Percentiles rank a stretch among this genome's conserved stretches.
Conservation (phyloP, 495 filamentous ascomycete genomes). For the Penicillium maclennaniae region DNA sequence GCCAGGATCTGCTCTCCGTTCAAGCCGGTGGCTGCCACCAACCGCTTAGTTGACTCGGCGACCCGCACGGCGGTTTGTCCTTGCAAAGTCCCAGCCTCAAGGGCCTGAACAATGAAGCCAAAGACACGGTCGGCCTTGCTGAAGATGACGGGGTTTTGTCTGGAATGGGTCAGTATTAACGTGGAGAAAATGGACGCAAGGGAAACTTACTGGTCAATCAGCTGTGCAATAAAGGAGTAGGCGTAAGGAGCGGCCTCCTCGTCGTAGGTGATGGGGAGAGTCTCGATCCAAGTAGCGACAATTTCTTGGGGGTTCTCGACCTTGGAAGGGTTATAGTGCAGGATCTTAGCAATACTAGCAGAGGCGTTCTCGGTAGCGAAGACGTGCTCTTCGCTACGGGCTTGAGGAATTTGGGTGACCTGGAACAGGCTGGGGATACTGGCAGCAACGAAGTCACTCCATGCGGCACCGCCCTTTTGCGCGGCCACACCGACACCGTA, state of each 20-base stretch:
- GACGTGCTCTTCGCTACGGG: conserved; percentile 86
- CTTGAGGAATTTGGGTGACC: conserved; percentile 71
- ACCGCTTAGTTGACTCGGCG: conserved; percentile 65
- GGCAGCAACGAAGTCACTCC: conserved; percentile 77
- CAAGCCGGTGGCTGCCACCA: conserved; percentile 64
- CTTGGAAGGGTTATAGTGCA: conserved; percentile 79
- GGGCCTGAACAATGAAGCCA: conserved; percentile 74
- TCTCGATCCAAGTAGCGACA: conserved; percentile 77
- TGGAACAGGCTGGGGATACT: conserved; percentile 79
- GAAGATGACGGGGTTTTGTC: conserved; percentile 82
- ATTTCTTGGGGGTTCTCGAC: conserved; percentile 70
- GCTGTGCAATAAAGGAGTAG: conserved; percentile 82
- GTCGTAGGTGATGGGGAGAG: conserved; percentile 87
- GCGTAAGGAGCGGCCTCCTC: conserved; percentile 97
- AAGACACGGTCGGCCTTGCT: conserved; percentile 74
- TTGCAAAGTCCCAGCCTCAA: conserved; percentile 86
- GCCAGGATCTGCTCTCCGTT: conserved; percentile 68
- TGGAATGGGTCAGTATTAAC: conserved; percentile 27
- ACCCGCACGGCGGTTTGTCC: conserved; percentile 73
- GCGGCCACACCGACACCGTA: conserved; percentile 97
- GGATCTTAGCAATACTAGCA: conserved; percentile 91
- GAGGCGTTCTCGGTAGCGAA: conserved; percentile 98
- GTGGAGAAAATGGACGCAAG: neutral
- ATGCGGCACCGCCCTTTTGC: conserved; percentile 80
- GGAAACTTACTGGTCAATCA: conserved; percentile 89